Evolutionary conservation across 345 rosid species (phyloP).

Genomic region (Euphorbia lathyris): DNA sequence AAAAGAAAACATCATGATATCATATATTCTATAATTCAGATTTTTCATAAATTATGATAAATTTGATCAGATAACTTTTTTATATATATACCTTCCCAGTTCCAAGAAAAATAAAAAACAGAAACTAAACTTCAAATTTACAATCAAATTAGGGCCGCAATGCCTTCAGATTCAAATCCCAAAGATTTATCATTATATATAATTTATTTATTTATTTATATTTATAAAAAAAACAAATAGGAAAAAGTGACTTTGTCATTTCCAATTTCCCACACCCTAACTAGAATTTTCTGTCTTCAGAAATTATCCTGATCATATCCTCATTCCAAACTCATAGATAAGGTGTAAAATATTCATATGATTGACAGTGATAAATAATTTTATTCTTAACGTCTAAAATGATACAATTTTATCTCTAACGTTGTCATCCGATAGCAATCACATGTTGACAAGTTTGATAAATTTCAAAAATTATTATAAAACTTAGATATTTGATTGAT

Average conservation of each 20-base stretch:
- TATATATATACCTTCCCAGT: slow-evolving; percentile 1
- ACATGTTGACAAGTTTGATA: no score
- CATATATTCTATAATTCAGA: no score
- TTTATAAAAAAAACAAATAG: no score
- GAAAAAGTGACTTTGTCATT: neutral
- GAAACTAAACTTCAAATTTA: neutral
- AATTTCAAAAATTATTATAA: no score
- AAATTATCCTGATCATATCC: neutral
- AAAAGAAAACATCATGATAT: neutral
- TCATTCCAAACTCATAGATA: neutral
- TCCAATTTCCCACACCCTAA: neutral
- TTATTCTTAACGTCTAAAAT: no score
- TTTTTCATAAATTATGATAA: neutral
- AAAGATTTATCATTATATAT: neutral
- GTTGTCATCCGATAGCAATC: no score
- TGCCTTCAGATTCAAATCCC: slow-evolving; percentile 12
- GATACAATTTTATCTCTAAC: no score
- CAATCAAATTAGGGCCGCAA: neutral
- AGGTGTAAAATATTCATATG: no score
- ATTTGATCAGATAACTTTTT: neutral
- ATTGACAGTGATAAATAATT: no score
- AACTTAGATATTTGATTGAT: no score
- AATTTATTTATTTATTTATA: no score
- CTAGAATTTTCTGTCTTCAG: neutral
- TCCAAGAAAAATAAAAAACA: slow-evolving; percentile 15